phyloP scores from a whole-genome alignment of 2,329 filamentous ascomycete genomes.

The Diplocarpon rosae region DNA sequence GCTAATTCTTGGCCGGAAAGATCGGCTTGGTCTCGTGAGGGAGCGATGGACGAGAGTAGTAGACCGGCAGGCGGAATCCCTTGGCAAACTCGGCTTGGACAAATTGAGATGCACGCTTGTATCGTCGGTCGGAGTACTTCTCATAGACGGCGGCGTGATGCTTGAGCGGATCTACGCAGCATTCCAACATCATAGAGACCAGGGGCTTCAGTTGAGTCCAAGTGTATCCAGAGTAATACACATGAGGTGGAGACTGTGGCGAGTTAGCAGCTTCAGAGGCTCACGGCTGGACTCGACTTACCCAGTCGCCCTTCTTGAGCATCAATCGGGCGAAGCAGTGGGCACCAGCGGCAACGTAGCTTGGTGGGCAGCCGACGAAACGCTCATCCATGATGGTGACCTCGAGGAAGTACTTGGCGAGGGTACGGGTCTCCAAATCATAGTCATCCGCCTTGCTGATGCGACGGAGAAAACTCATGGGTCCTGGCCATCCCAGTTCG shows the following conservation, averaged over 20 bases:
- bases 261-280: slow-evolving; percentile 8
- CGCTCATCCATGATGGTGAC: slow-evolving; percentile 96
- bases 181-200: slow-evolving; percentile 71
- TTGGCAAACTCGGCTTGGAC: slow-evolving; percentile 64
- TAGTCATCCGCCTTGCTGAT: slow-evolving; percentile 99
- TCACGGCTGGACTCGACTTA: slow-evolving; percentile 37
- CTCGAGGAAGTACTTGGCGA: slow-evolving; percentile 97
- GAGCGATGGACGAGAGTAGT: slow-evolving; percentile 19
- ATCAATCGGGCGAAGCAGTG: slow-evolving; percentile 86
- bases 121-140: slow-evolving; percentile 82
- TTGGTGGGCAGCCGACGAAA: slow-evolving; percentile 83
- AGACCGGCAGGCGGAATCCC: slow-evolving; percentile 38
- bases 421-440: slow-evolving; percentile 84
- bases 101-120: slow-evolving; percentile 72
- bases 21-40: slow-evolving; percentile 20
- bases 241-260: slow-evolving; percentile 62
- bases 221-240: slow-evolving; percentile 91
- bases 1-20: slow-evolving; percentile 22
- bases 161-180: slow-evolving; percentile 67
- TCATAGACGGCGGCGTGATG: slow-evolving; percentile 85
- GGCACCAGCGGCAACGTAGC: slow-evolving; percentile 81
- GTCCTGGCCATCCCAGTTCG: slow-evolving; percentile 94
- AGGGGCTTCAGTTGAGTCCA: slow-evolving; percentile 71
- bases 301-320: slow-evolving; percentile 87
- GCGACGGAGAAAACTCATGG: slow-evolving; percentile 93